Base-by-base conservation (phyloP, 2,329 filamentous ascomycete species). In the Trichoderma brevicompactum region DNA sequence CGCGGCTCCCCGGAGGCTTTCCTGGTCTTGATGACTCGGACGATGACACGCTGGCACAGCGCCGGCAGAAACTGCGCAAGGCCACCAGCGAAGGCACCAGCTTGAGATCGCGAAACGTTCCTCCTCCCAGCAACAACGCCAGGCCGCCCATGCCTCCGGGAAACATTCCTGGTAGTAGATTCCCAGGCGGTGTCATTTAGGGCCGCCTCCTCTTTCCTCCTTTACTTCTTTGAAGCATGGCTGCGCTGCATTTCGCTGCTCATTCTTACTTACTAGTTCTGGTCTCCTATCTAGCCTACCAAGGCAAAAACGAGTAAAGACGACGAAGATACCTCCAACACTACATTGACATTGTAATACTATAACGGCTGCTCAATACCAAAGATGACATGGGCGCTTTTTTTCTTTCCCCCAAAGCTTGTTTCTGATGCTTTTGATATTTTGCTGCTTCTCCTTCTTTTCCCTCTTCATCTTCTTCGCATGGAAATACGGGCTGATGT, bases 141-240 rank as follows among this genome's bases (percentile, higher is more conserved):
- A 74, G 69, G 48, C 74, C 70, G 17, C 75, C 70, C 63, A 70
- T 76, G 60, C 69, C 73, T 28, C 53, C 61, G 64, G 69, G 69
- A 50, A 70, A 68, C 63, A 70, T 76, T 54, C 69, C 73, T n/a
- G 72, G 69, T 54, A 72, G 74, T 62, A 73, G 68, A 62, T 65
- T 78, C 66, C 78, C 80, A 0, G 81, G 80, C 23, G 81, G 81
- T 58, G 81, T 83, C 80, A 82, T 83, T 66, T 83, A 71, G 77
- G 23, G 8, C n/a, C 28, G 5, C 19, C 6, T 12, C 23, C 17
- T 5, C 10, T 13, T 40, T 6, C 6, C 7, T 48, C 32, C 40
- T 19, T n/a, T 7, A 19, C 10, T 43, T 43, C 34, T 50, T 44
- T 38, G 48, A 43, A 41, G 15, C 15, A 17, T 61, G 55, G 41